Evolutionary conservation across 192 early-diverging fungal genomes (phyloP).

Genomic region (Entomortierella lignicola): DNA sequence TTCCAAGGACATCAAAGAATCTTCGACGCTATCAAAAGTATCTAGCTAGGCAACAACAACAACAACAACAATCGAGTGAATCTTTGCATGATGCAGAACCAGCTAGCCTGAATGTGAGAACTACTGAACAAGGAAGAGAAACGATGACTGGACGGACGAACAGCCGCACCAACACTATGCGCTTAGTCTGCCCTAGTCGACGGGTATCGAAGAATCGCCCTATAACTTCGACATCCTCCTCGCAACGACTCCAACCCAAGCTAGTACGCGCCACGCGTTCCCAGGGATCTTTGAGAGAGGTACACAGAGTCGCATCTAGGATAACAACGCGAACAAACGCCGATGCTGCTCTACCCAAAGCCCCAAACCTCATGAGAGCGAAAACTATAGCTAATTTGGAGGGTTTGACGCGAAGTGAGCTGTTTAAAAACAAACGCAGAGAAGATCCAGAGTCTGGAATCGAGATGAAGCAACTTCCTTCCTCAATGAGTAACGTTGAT

Average conservation of each 20-base stretch:
- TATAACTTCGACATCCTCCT: background rate
- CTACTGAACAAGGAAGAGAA: background rate
- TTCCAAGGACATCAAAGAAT: constrained; percentile 20
- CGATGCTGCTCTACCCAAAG: background rate
- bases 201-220: background rate
- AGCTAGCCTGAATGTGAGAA: background rate
- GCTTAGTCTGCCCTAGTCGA: background rate
- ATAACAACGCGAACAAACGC: constrained; percentile 21
- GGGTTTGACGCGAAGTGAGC: background rate
- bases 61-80: background rate
- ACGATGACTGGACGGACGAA: background rate
- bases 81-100: background rate
- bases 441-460: constrained; percentile 15
- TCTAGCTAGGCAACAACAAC: constrained; percentile 16
- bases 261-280: constrained; percentile 11
- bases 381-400: background rate
- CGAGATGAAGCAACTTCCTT: constrained; percentile 4
- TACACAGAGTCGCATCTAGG: constrained; percentile 16
- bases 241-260: background rate
- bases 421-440: background rate
- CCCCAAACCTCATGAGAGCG: background rate
- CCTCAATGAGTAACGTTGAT: background rate
- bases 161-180: background rate
- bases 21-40: constrained; percentile 21
- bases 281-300: constrained; percentile 32